A percentile compares a stretch with the other conserved stretches of the same genome.
These are phyloP conservation scores for Fusarium veterinarium DNA, from an alignment of 2,329 filamentous ascomycete species.

Conservation along the genomic window DNA sequence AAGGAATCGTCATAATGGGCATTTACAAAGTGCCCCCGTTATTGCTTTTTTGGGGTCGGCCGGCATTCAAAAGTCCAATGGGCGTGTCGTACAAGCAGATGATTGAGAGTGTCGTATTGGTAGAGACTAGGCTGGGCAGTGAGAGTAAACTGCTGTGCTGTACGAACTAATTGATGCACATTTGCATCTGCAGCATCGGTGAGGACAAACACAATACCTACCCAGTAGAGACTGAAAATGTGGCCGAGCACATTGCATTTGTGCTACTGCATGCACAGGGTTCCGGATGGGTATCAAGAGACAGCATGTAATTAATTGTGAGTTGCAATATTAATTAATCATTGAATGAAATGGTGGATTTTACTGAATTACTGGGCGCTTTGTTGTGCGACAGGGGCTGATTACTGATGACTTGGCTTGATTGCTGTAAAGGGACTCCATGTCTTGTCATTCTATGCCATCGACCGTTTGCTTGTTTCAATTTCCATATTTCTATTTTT, in stretches of 20 bases:
- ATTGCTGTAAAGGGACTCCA: slow-evolving; percentile 5
- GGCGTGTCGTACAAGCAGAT: slow-evolving; percentile 18
- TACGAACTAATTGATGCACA: slow-evolving; percentile 25
- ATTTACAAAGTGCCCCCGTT: slow-evolving; percentile 24
- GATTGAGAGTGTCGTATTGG: slow-evolving; percentile 27
- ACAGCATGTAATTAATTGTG: slow-evolving; percentile 21
- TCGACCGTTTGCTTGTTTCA: slow-evolving; percentile 40
- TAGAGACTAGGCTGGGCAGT: slow-evolving; percentile 4
- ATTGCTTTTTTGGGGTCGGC: slow-evolving; percentile 31
- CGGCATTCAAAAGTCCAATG: slow-evolving; percentile 29
- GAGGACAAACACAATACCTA: slow-evolving; percentile 3
- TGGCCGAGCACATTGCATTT: slow-evolving; percentile 27
- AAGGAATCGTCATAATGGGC: slow-evolving; percentile 31
- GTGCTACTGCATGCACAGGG: slow-evolving; percentile 32
- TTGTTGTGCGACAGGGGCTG: slow-evolving; percentile 35
- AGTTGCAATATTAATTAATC: slow-evolving; percentile 35
- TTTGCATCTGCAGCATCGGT: slow-evolving; percentile 24
- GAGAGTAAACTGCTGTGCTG: slow-evolving; percentile 1
- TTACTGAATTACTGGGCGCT: slow-evolving; percentile 30
- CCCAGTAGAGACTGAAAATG: slow-evolving; percentile 8
- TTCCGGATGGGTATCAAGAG: neutral
- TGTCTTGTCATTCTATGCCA: slow-evolving; percentile 27
- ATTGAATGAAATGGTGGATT: slow-evolving; percentile 23
- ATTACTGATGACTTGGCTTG: slow-evolving; percentile 3
- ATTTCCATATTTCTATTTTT: slow-evolving; percentile 38